phyloP scores from a whole-genome alignment of 1,284 basidiomycete species.

The Schizopora paradoxa region DNA sequence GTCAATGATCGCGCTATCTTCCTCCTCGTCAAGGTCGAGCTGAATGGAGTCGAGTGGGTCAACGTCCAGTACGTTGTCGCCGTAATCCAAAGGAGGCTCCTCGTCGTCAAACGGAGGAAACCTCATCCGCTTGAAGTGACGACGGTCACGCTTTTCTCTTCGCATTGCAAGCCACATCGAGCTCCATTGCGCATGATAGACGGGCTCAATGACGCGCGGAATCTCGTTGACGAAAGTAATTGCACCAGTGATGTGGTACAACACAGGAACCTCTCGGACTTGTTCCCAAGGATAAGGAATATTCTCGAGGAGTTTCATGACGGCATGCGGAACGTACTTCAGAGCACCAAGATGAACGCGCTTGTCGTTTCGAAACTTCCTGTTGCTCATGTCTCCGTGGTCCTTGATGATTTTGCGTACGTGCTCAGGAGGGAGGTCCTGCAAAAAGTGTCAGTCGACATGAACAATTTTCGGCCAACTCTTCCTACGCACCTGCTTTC shows the following conservation, averaged over 20 bases:
- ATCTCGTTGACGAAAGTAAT: constrained; percentile 99
- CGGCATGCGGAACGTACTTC: constrained; percentile 98
- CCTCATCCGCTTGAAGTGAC: constrained; percentile 99
- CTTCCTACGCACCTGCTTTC: constrained; percentile 71
- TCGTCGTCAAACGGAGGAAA: constrained; percentile 99
- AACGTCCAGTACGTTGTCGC: constrained; percentile 97
- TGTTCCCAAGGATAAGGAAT: constrained; percentile 99
- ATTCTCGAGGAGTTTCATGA: constrained; percentile 98
- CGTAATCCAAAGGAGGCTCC: constrained; percentile 96
- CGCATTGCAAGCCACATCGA: constrained; percentile 99
- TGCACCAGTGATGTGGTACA: constrained; percentile 99
- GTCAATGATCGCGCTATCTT: constrained; percentile 91
- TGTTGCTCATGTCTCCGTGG: constrained; percentile 95
- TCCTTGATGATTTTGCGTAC: constrained; percentile 98
- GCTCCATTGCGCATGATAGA: constrained; percentile 99
- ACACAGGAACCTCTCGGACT: constrained; percentile 93
- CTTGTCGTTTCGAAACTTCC: constrained; percentile 98
- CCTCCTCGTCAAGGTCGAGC: constrained; percentile 90
- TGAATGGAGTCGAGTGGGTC: constrained; percentile 98
- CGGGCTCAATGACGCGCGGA: constrained; percentile 92
- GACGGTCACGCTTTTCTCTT: constrained; percentile 95
- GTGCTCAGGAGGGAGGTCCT: constrained; percentile 90
- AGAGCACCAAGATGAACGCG: constrained; percentile 96
- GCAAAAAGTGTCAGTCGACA: constrained; percentile 21
- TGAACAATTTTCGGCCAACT: background rate